These are phyloP conservation scores for Fusarium chlamydosporum DNA, from an alignment of 2,329 filamentous ascomycete genomes.

Conservation along the genomic window DNA sequence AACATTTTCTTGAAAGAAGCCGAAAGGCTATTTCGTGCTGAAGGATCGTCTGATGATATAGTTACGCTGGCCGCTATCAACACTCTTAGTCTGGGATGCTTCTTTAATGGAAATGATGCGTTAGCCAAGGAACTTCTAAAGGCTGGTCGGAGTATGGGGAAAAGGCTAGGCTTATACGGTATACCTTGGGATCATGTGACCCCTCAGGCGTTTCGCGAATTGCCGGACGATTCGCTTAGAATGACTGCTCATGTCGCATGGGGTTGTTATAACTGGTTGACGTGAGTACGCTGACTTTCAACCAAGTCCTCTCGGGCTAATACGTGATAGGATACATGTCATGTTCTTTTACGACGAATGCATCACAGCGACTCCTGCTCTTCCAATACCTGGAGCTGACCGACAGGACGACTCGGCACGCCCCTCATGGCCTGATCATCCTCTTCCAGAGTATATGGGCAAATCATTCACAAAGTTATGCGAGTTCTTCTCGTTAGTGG, in stretches of 20 bases:
- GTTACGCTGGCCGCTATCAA: neutral
- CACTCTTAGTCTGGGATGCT: slow-evolving; percentile 2
- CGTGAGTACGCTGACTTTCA: neutral
- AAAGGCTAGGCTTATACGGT: neutral
- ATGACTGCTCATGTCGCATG: slow-evolving; percentile 13
- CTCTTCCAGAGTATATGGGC: slow-evolving; percentile 4
- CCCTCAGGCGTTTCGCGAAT: neutral
- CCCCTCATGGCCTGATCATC: neutral
- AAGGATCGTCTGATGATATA: neutral
- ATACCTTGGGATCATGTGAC: neutral
- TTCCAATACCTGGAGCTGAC: neutral
- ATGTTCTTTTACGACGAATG: slow-evolving; percentile 2
- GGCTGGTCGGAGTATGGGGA: slow-evolving; percentile 1
- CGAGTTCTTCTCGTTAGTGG: neutral
- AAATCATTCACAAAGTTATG: neutral
- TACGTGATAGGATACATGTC: neutral
- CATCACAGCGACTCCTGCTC: neutral
- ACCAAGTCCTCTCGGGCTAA: neutral
- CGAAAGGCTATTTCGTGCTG: neutral
- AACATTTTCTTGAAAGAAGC: neutral
- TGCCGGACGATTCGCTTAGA: neutral
- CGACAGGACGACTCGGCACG: neutral
- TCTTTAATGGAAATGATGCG: neutral
- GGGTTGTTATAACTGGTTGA: slow-evolving; percentile 9
- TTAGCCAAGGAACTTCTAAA: neutral